Conservation (phyloP, 2,329 filamentous ascomycete species). For the Setomelanomma holmii region DNA sequence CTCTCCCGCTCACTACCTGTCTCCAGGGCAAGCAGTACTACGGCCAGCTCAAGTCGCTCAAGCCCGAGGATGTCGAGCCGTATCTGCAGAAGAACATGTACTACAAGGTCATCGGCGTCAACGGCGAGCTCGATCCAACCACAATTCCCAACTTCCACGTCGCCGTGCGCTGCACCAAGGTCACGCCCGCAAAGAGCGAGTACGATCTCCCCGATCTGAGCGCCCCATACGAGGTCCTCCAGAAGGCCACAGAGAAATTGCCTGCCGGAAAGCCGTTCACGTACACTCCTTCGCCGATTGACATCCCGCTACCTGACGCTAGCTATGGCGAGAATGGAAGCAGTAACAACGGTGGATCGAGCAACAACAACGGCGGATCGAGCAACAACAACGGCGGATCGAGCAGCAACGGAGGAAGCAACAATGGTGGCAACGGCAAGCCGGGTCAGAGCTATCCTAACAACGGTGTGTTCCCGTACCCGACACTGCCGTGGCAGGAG, state of each 20-base stretch:
- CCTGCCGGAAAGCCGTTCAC: slow-evolving; percentile 41
- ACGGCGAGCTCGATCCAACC: slow-evolving; percentile 38
- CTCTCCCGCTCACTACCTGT: slow-evolving; percentile 42
- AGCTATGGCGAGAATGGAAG: slow-evolving; percentile 20
- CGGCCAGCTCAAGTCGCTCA: slow-evolving; percentile 40
- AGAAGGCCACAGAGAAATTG: slow-evolving; percentile 33
- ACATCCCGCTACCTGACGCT: slow-evolving; percentile 22
- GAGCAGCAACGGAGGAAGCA: background rate
- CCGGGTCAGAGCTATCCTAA: slow-evolving; percentile 5
- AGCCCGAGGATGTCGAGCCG: slow-evolving; percentile 39
- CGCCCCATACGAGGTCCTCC: slow-evolving; percentile 35
- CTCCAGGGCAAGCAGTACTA: slow-evolving; percentile 41
- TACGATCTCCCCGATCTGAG: slow-evolving; percentile 39
- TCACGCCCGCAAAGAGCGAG: slow-evolving; percentile 31
- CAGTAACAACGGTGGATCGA: background rate
- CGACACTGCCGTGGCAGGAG: slow-evolving; percentile 31
- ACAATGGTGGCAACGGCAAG: slow-evolving; percentile 2
- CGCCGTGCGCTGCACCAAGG: slow-evolving; percentile 38
- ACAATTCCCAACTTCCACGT: slow-evolving; percentile 44
- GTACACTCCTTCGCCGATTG: slow-evolving; percentile 30
- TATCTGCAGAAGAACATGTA: slow-evolving; percentile 46
- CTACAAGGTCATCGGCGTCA: slow-evolving; percentile 44
- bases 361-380: slow-evolving; percentile 5
- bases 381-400: slow-evolving; percentile 3
- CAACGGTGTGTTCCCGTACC: slow-evolving; percentile 22